These are phyloP conservation scores for Podaxis mareebaensis DNA, from an alignment of 768 basidiomycete genomes.

Conservation along the genomic window DNA sequence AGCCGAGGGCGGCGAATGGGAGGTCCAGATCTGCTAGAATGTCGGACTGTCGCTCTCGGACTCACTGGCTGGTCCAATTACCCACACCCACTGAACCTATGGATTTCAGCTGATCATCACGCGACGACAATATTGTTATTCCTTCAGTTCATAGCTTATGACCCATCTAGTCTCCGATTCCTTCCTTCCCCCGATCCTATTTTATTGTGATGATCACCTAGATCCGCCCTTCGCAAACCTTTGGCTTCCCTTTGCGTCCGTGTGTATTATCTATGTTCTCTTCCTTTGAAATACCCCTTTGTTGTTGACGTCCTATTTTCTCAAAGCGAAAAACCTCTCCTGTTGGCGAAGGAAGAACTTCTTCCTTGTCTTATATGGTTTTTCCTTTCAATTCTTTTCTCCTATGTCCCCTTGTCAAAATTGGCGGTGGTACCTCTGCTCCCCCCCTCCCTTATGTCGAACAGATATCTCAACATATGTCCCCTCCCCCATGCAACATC, in stretches of 20 bases:
- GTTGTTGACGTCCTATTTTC: slow-evolving; percentile 1
- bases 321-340: slow-evolving; percentile 6
- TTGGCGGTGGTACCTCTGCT: slow-evolving; percentile 8
- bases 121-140: slow-evolving; percentile 12
- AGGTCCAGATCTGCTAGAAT: slow-evolving; percentile 66
- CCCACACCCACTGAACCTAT: slow-evolving; percentile 13
- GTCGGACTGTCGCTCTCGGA: not conserved
- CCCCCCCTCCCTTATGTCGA: not conserved
- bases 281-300: slow-evolving; percentile 13
- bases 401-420: slow-evolving; percentile 2
- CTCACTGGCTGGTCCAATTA: slow-evolving; percentile 3
- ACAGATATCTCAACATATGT: slow-evolving; percentile 8
- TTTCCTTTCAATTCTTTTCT: not conserved
- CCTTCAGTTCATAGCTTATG: slow-evolving; percentile 6
- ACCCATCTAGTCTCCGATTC: slow-evolving; percentile 9
- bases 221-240: slow-evolving; percentile 2
- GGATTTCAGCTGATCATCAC: slow-evolving; percentile 4
- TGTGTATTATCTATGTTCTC: slow-evolving; percentile 12
- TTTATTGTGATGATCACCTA: slow-evolving; percentile 10
- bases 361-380: not conserved
- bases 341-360: slow-evolving; percentile 8
- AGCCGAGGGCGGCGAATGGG: slow-evolving; percentile 73
- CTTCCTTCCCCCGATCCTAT: slow-evolving; percentile 6
- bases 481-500: slow-evolving; percentile 4
- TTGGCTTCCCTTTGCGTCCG: slow-evolving; percentile 2